These are phyloP conservation scores for Aspergillus vadensis DNA, from an alignment of 2,329 filamentous ascomycete species.

Conservation along the genomic window DNA sequence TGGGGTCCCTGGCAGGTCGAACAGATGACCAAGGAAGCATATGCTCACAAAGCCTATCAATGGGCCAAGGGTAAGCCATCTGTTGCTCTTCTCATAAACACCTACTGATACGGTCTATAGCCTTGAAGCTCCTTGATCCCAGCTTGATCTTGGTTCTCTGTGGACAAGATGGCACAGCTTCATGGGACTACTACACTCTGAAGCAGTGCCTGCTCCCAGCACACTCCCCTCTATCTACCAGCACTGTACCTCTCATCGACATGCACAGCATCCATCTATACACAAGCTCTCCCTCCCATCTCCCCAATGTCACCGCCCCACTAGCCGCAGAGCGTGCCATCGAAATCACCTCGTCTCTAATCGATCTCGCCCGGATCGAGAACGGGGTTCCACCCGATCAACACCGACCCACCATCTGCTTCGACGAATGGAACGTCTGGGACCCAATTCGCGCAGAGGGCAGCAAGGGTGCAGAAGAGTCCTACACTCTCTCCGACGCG, in stretches of 20 bases:
- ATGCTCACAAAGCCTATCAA: slow-evolving; percentile 60
- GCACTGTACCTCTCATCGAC: slow-evolving; percentile 59
- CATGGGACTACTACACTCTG: slow-evolving; percentile 74
- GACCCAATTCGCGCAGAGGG: slow-evolving; percentile 71
- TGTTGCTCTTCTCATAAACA: neutral
- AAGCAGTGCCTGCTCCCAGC: slow-evolving; percentile 64
- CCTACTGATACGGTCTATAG: slow-evolving; percentile 21
- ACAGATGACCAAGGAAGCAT: slow-evolving; percentile 61
- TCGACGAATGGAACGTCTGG: slow-evolving; percentile 87
- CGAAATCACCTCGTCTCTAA: slow-evolving; percentile 66
- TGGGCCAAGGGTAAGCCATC: slow-evolving; percentile 55
- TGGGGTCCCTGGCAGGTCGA: slow-evolving; percentile 64
- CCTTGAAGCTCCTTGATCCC: slow-evolving; percentile 58
- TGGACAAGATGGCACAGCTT: slow-evolving; percentile 67
- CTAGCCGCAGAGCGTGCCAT: slow-evolving; percentile 72
- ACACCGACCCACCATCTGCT: slow-evolving; percentile 71
- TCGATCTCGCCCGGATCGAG: slow-evolving; percentile 73
- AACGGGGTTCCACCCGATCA: slow-evolving; percentile 58
- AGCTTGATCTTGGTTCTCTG: slow-evolving; percentile 71
- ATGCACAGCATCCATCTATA: slow-evolving; percentile 84
- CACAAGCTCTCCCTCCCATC: slow-evolving; percentile 61
- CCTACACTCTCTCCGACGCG: slow-evolving; percentile 73
- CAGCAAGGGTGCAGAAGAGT: slow-evolving; percentile 70
- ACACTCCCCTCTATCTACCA: slow-evolving; percentile 45
- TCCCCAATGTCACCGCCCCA: slow-evolving; percentile 64